Conservation (phyloP, 2,329 filamentous ascomycete species). For the Shiraia sp. region DNA sequence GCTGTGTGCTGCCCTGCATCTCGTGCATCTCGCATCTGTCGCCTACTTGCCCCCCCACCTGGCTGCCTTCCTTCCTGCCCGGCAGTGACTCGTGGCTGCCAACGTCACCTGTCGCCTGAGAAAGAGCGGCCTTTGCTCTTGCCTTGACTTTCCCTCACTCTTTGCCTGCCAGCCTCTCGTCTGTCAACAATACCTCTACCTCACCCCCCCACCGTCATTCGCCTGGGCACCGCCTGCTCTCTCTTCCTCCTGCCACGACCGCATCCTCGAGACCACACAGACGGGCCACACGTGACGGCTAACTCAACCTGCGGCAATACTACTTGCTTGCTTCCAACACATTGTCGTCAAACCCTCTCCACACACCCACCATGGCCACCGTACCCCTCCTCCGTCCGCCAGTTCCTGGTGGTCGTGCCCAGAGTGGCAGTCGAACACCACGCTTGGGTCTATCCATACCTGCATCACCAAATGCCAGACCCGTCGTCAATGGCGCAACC, state of each 20-base stretch:
- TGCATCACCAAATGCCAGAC: constrained; percentile 79
- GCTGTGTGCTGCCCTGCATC: constrained; percentile 8
- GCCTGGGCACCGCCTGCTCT: constrained; percentile 27
- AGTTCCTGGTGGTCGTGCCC: constrained; percentile 66
- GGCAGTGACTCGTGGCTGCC: constrained; percentile 23
- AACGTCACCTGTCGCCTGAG: constrained; percentile 32
- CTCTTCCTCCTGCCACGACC: constrained; percentile 1
- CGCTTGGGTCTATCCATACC: constrained; percentile 89
- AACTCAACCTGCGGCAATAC: constrained; percentile 5
- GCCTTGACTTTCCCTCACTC: constrained; percentile 1
- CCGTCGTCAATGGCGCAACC: constrained; percentile 67
- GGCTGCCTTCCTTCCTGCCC: constrained; percentile 6
- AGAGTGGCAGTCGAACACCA: constrained; percentile 67
- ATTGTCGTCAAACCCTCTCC: constrained; percentile 26
- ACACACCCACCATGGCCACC: constrained; percentile 65
- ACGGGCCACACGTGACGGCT: neutral
- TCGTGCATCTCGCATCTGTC: constrained; percentile 13
- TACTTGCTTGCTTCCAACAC: constrained; percentile 33
- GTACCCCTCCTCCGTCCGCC: constrained; percentile 83
- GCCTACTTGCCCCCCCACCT: constrained; percentile 24
- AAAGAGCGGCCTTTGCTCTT: constrained; percentile 11
- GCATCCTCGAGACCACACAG: neutral
- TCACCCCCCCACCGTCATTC: constrained; percentile 31
- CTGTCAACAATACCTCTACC: constrained; percentile 4
- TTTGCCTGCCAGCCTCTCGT: constrained; percentile 1